Evolutionary conservation across 2,329 filamentous ascomycete species (phyloP).

Genomic region (Ophiostoma pallidulum): DNA sequence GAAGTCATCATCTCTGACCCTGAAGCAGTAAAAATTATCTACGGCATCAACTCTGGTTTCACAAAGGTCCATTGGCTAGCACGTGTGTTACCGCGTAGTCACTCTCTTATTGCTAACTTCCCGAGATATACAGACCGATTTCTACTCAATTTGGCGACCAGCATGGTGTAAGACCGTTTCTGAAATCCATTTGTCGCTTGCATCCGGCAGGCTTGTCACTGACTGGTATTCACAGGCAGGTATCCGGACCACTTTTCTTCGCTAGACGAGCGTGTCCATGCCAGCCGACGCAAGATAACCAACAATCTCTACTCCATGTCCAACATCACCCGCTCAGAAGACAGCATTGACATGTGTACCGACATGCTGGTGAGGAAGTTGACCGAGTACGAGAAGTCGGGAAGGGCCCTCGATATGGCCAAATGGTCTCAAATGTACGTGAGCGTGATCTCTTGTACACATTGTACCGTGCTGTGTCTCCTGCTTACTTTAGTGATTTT

Average conservation of each 20-base stretch:
- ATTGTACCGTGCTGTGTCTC: too few relatives aligned
- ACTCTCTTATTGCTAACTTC: too few relatives aligned
- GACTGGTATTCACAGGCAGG: too few relatives aligned
- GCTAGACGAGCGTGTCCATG: not conserved
- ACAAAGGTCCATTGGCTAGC: too few relatives aligned
- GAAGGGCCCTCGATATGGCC: not conserved
- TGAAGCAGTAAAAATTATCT: not conserved
- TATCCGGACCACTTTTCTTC: not conserved
- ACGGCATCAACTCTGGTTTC: not conserved
- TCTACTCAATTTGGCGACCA: not conserved
- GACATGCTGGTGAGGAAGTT: not conserved
- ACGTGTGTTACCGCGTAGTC: too few relatives aligned
- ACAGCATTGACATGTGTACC: not conserved
- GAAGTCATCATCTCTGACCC: not conserved
- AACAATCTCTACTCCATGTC: conserved; percentile 2
- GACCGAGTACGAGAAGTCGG: not conserved
- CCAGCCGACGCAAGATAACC: not conserved
- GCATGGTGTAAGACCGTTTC: too few relatives aligned
- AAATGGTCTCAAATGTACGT: not conserved
- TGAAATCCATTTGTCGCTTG: too few relatives aligned
- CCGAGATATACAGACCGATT: too few relatives aligned
- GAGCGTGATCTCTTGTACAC: too few relatives aligned
- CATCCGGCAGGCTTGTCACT: too few relatives aligned
- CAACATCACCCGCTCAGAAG: not conserved
- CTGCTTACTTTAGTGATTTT: too few relatives aligned